Conservation (phyloP, 2,329 filamentous ascomycete species). For the Sporothrix luriei region DNA sequence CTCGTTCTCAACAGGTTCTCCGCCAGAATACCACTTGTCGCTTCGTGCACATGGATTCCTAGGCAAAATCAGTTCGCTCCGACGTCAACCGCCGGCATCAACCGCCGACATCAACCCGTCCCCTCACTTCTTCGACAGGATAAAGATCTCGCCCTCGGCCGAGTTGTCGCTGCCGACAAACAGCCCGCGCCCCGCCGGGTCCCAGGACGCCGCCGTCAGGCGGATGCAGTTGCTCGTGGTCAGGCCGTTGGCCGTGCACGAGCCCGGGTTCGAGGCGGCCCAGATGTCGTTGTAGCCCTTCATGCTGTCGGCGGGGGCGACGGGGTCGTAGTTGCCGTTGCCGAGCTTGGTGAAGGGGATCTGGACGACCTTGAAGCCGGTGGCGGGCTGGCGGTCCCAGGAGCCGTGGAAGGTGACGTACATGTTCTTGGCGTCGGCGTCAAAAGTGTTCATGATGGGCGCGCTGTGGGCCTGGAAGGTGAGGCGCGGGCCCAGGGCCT, state of each 20-base stretch:
- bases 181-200: slow-evolving; percentile 44
- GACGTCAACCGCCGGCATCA: no score
- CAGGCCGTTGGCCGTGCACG: slow-evolving; percentile 43
- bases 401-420: slow-evolving; percentile 43
- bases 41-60: neutral
- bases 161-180: slow-evolving; percentile 46
- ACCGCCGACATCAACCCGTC: no score
- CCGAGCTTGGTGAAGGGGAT: slow-evolving; percentile 41
- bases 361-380: slow-evolving; percentile 42
- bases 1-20: neutral
- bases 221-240: slow-evolving; percentile 46
- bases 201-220: slow-evolving; percentile 43
- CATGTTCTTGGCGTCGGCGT: slow-evolving; percentile 42
- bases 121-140: slow-evolving; percentile 37
- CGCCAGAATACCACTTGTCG: neutral
- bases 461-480: slow-evolving; percentile 42
- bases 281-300: slow-evolving; percentile 42
- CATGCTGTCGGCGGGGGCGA: slow-evolving; percentile 40
- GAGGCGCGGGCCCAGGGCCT: slow-evolving; percentile 46
- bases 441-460: slow-evolving; percentile 42
- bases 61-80: no score
- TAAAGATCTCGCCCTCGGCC: slow-evolving; percentile 44
- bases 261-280: slow-evolving; percentile 38
- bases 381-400: slow-evolving; percentile 41
- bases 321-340: slow-evolving; percentile 41